Percentiles rank a stretch among this genome's conserved stretches.
phyloP scores from a whole-genome alignment of 2,329 filamentous ascomycete genomes.

The Aspergillus udagawae region DNA sequence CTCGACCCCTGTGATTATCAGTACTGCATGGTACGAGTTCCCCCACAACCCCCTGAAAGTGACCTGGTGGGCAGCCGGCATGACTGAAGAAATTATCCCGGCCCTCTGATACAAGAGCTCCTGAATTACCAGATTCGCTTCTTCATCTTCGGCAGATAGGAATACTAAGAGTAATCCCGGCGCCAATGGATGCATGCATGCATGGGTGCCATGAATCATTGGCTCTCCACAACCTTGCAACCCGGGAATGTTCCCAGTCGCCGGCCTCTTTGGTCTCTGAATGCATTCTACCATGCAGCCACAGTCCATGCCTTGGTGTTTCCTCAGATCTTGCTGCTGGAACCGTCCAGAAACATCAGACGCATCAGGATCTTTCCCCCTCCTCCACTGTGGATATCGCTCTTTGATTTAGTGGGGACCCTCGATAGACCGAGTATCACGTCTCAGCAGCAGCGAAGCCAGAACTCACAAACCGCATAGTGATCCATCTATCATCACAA shows the following conservation, averaged over 20 bases:
- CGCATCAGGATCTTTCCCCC: neutral
- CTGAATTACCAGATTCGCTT: slow-evolving; percentile 4
- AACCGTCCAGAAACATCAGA: neutral
- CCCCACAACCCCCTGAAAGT: neutral
- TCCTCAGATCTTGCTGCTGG: neutral
- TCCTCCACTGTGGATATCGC: neutral
- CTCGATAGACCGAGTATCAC: neutral
- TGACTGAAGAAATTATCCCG: neutral
- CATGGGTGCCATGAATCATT: neutral
- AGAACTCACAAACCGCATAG: neutral
- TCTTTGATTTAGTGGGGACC: neutral
- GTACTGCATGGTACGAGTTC: neutral
- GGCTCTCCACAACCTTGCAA: neutral
- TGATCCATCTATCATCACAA: neutral
- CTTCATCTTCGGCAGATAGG: neutral
- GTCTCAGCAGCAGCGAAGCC: neutral
- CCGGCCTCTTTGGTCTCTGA: neutral
- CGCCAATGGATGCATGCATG: neutral
- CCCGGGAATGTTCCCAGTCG: neutral
- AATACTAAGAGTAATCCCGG: neutral
- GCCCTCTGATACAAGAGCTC: slow-evolving; percentile 1
- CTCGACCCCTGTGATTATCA: neutral
- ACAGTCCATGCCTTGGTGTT: neutral
- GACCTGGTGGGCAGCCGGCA: neutral
- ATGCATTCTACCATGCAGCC: neutral